phyloP scores from a whole-genome alignment of 495 filamentous ascomycete genomes.

The Penicillium argentinense region DNA sequence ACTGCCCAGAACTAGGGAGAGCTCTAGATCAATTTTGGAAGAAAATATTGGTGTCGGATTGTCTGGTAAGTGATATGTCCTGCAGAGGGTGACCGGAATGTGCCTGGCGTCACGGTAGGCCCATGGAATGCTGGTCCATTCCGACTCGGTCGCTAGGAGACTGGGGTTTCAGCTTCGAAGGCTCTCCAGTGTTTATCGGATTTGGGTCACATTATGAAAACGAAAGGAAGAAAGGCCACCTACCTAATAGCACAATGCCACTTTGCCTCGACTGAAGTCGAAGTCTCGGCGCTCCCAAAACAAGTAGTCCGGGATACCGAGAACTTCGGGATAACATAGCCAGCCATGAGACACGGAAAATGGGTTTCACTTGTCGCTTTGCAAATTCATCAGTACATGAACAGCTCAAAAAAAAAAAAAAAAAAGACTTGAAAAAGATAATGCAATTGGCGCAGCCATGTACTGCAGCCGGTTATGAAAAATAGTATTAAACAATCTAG shows the following conservation, averaged over 20 bases:
- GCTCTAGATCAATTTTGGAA: neutral
- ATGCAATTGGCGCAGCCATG: constrained; percentile 9
- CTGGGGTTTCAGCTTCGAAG: neutral
- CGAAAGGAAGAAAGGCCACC: neutral
- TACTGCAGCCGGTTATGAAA: constrained; percentile 10
- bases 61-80: constrained; percentile 4
- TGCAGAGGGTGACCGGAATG: constrained; percentile 16
- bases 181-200: neutral
- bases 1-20: neutral
- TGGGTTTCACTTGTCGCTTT: too few species aligned
- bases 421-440: neutral
- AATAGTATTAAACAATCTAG: constrained; percentile 36
- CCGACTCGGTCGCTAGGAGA: constrained; percentile 5
- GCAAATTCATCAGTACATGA: too few species aligned
- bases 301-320: neutral
- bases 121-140: constrained; percentile 25
- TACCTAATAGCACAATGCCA: too few species aligned
- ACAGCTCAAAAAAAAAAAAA: too few species aligned
- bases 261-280: too few species aligned
- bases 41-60: constrained; percentile 1
- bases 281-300: too few species aligned
- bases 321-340: neutral
- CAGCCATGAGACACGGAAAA: too few species aligned
- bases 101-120: neutral
- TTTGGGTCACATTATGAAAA: constrained; percentile 1